A percentile compares a stretch with the other conserved stretches of the same genome.
phyloP scores from a whole-genome alignment of 140 eudicot genomes.

The Senecio squalidus region DNA sequence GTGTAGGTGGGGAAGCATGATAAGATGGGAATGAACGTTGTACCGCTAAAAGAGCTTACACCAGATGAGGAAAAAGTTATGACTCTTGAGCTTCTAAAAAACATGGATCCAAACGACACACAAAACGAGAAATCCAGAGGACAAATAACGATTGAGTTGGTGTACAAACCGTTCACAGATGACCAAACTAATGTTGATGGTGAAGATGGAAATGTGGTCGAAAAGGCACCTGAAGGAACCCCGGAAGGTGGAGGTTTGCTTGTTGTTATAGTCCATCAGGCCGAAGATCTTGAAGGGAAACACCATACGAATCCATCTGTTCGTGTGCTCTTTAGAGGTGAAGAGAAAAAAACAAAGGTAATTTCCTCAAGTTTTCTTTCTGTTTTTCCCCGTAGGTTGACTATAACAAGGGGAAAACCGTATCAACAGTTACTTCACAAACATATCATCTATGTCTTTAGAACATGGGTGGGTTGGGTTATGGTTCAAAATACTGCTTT shows the following conservation, averaged over 20 bases:
- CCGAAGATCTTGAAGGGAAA: not conserved
- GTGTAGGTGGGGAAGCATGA: slow-evolving; percentile 70
- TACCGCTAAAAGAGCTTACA: slow-evolving; percentile 65
- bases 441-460: no score
- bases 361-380: no score
- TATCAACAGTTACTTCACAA: not conserved
- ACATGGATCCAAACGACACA: slow-evolving; percentile 65
- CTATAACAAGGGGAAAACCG: not conserved
- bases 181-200: not conserved
- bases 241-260: not conserved
- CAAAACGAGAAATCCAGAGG: slow-evolving; percentile 8
- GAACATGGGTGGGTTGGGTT: no score
- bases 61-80: slow-evolving; percentile 67
- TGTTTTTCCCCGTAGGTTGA: not conserved
- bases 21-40: no score
- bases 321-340: slow-evolving; percentile 73
- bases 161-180: not conserved
- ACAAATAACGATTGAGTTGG: not conserved
- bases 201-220: not conserved
- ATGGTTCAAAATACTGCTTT: no score
- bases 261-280: not conserved
- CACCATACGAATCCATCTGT: not conserved
- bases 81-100: slow-evolving; percentile 76
- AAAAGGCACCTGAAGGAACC: not conserved
- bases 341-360: slow-evolving; percentile 83